Evolutionary conservation across 441 rosid genomes (phyloP), one percentile per base, ranked within the genome.

Genomic region (Flueggea neowawraea): DNA sequence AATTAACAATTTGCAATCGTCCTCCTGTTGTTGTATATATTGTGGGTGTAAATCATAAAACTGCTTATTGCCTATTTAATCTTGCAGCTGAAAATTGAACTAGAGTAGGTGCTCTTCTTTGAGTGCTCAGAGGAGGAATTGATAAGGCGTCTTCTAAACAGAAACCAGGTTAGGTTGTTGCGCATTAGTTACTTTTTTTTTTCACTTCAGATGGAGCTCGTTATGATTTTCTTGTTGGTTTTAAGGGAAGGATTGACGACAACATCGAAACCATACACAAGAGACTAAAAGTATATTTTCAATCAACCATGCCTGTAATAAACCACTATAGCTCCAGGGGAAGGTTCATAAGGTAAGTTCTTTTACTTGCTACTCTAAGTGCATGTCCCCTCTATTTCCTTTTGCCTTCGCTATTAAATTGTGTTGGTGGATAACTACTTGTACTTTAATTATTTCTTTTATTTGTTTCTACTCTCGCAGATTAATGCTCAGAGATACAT

Each of bases 241-340:
- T 12, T 28, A n/a, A 60, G 98, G 97, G 97, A 72, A 85, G 98
- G 79, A 92, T 77, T 61, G 98, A 93, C 69, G 97, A 93, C 77
- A 90, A 90, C 76, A 70, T 85, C 43, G 97, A 93, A 74, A 90
- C 96, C 8, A 80, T 93, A 52, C 84, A 86, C 83, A 93, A 88
- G 78, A 62, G 98, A 31, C 85, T 93, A 67, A 90, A 79, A 66
- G 97, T 90, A 65, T 93, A 81, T 65, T 54, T 84, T 13, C 90
- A 90, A 54, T 93, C 98, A 49, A 90, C 87, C 39, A 84, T 90
- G 62, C 97, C 96, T 58, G 84, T 90, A 60, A 60, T 88, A 14
- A 63, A 82, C 60, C 75, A 87, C 71, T 90, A 90, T 39, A 73
- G 70, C 31, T 62, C 90, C 61, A 87, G 78, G 83, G 84, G 45